Conservation (phyloP, 2,329 filamentous ascomycete genomes). For the Hymenoscyphus repandus region DNA sequence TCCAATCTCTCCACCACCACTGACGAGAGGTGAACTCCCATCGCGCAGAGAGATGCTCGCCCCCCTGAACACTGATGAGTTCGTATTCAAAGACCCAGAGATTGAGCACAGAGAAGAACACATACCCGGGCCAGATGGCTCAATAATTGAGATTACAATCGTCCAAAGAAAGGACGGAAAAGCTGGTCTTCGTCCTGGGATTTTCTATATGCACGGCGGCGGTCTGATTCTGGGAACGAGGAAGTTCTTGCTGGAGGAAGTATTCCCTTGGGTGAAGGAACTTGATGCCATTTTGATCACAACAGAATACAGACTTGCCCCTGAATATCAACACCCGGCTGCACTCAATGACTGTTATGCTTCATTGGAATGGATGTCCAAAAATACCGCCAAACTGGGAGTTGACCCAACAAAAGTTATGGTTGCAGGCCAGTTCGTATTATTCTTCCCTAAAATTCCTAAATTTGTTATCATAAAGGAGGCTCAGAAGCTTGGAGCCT, state of each 20-base stretch:
- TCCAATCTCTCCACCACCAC: background rate
- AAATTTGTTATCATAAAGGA: no score
- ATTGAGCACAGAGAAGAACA: conserved; percentile 7
- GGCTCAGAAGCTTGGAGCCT: no score
- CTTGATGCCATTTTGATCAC: conserved; percentile 43
- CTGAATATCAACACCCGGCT: conserved; percentile 10
- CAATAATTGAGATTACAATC: conserved; percentile 11
- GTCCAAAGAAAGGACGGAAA: background rate
- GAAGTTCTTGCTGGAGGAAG: conserved; percentile 26
- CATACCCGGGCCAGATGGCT: conserved; percentile 7
- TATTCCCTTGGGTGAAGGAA: conserved; percentile 43
- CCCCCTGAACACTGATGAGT: background rate
- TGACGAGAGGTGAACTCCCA: background rate
- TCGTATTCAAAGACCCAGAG: conserved; percentile 2
- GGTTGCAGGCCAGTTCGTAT: conserved; percentile 40
- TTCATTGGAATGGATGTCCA: conserved; percentile 41
- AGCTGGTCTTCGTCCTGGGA: conserved; percentile 2
- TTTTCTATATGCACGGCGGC: conserved; percentile 46
- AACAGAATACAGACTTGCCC: conserved; percentile 15
- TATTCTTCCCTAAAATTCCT: no score
- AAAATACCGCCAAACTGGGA: conserved; percentile 32
- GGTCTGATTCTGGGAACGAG: conserved; percentile 29
- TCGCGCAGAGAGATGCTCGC: background rate
- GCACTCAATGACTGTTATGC: conserved; percentile 38
- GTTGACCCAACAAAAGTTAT: conserved; percentile 45